These are phyloP conservation scores for Apiospora koreana DNA, from an alignment of 2,329 filamentous ascomycete genomes.

Conservation along the genomic window DNA sequence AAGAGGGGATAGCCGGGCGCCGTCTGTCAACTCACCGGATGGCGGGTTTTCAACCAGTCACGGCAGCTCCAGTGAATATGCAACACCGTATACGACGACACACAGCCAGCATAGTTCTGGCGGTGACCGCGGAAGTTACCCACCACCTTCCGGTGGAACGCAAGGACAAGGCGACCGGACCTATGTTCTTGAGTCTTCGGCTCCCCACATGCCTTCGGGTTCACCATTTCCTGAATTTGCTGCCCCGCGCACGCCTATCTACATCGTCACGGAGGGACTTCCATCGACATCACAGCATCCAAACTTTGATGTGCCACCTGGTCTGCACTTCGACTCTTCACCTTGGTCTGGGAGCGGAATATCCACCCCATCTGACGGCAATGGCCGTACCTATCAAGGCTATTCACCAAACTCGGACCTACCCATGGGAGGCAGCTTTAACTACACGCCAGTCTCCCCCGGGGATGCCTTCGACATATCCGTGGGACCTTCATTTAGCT, in stretches of 20 bases:
- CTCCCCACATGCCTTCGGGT: background rate
- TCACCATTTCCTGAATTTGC: background rate
- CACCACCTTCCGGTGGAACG: background rate
- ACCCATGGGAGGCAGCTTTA: constrained; percentile 16
- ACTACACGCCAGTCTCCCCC: constrained; percentile 1
- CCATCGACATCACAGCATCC: constrained; percentile 10
- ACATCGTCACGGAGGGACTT: constrained; percentile 29
- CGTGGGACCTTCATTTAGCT: background rate
- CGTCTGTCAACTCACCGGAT: constrained; percentile 26
- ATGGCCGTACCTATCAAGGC: constrained; percentile 18
- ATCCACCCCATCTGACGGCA: constrained; percentile 46
- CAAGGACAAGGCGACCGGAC: background rate
- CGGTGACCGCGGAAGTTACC: background rate
- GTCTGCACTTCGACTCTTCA: constrained; percentile 35
- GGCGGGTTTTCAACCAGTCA: constrained; percentile 16
- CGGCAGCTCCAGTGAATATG: background rate
- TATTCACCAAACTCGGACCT: constrained; percentile 29
- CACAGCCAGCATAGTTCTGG: background rate
- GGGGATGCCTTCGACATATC: background rate
- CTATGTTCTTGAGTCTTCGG: background rate
- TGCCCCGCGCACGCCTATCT: constrained; percentile 11
- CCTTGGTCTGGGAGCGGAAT: constrained; percentile 49
- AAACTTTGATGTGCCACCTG: background rate
- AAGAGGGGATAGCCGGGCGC: constrained; percentile 25
- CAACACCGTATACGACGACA: background rate